Percentiles rank a stretch among this genome's conserved stretches.
Conservation (phyloP, 257 asterid genomes). For the Petunia secreta region DNA sequence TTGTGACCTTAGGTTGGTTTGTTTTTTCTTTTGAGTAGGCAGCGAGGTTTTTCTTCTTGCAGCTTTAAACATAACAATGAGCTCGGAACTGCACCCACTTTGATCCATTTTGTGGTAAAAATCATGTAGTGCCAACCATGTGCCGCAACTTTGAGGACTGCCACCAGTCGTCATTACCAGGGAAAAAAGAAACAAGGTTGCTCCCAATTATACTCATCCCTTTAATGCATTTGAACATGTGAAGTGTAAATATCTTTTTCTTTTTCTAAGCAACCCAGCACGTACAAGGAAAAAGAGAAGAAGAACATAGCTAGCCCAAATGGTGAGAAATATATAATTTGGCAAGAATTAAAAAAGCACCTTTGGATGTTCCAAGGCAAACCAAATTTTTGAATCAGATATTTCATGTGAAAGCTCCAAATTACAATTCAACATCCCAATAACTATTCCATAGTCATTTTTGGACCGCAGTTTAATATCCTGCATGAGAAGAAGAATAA, state of each 20-base stretch:
- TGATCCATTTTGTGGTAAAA: constrained; percentile 16
- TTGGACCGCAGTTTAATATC: constrained; percentile 51
- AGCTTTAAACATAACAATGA: constrained; percentile 8
- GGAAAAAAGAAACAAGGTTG: not conserved
- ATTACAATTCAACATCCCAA: constrained; percentile 64
- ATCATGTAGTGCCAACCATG: not conserved
- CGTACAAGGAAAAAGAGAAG: not conserved
- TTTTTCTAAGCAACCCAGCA: not conserved
- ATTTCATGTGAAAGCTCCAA: constrained; percentile 50
- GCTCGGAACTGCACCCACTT: not conserved
- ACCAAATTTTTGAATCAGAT: constrained; percentile 62
- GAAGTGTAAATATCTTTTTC: not conserved
- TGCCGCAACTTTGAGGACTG: not conserved
- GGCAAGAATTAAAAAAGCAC: constrained; percentile 42
- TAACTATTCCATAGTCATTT: constrained; percentile 64
- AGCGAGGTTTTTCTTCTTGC: not conserved
- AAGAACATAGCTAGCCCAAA: constrained; percentile 4
- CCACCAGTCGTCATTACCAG: not conserved
- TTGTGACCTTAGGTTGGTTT: not conserved
- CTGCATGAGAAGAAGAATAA: constrained; percentile 31
- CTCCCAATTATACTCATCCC: constrained; percentile 11
- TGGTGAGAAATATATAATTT: constrained; percentile 15
- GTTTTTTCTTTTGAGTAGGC: no score
- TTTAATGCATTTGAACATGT: not conserved
- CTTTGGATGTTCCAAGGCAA: constrained; percentile 84